Base-by-base conservation (phyloP, 352 stramenopile genomes). In the Globisporangium rhizosaccharum region DNA sequence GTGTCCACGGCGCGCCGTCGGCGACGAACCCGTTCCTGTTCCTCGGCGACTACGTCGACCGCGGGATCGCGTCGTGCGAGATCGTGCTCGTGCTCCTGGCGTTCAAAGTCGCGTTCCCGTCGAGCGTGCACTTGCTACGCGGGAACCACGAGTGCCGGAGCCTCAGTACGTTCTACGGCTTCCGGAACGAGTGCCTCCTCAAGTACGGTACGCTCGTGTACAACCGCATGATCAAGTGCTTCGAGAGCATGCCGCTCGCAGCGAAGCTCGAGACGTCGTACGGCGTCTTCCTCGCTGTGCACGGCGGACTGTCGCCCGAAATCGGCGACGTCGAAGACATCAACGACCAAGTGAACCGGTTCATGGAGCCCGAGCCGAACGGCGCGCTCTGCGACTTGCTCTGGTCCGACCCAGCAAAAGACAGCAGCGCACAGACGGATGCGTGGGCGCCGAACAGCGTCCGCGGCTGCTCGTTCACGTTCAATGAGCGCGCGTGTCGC, bases 131-230 rank as follows among this genome's bases (percentile, higher is more conserved):
- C 71, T 73, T 99, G 28, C 79, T 99, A 30, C 88, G 97, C 51
- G 97, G 97, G 5, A 99, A 99, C 76, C 97, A 99, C 71, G 97
- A 99, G 72, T 98, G 96, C 61, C 92, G 96, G 12, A 98, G 90
- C 41, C 97, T 99, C 39, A 99, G 98, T 73, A 96, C 97, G 62
- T 99, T 99, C 66, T 99, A 99, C 72, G 98, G 98, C n/a, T 99
- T 99, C 67, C 99, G 99, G 51, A 92, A 98, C 66, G 98, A 99
- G 76, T 99, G 98, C 49, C 65, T 88, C 0, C 62, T 65, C 47
- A 94, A 94, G 58, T 94, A 91, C 60, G 84, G 84, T 9, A 74
- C 80, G 18, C 60, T 84, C 12, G 65, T 91, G 18, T 94, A 92
- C 70, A 90, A 91, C 58, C 82, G 82, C 51, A 79, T 81, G 63